A percentile compares a stretch with the other conserved stretches of the same genome.
These are phyloP conservation scores for Astragalus glycyphyllos DNA, from an alignment of 306 rosid species.

Conservation along the genomic window DNA sequence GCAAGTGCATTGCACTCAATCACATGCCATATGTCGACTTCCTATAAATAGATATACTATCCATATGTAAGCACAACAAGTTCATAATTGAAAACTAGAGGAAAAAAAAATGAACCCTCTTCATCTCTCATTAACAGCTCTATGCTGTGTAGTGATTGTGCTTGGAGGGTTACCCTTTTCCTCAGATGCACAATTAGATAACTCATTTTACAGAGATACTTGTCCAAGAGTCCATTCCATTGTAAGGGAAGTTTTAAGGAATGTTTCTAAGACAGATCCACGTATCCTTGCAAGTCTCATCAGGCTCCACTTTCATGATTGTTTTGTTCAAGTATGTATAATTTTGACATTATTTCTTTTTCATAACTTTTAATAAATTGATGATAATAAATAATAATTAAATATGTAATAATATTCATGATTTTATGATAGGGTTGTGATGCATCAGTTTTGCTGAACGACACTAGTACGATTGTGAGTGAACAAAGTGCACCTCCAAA, in stretches of 20 bases:
- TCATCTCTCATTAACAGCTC: neutral
- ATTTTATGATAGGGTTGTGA: conserved; percentile 61
- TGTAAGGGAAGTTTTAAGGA: conserved; percentile 38
- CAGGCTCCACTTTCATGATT: conserved; percentile 69
- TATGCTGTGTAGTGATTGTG: conserved; percentile 20
- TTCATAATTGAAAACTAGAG: neutral
- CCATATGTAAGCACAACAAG: neutral
- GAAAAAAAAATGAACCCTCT: conserved; percentile 21
- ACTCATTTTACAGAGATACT: conserved; percentile 44
- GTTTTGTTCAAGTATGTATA: conserved; percentile 59
- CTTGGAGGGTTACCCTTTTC: conserved; percentile 41
- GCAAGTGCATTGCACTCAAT: neutral
- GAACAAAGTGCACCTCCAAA: conserved; percentile 48
- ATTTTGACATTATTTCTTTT: neutral
- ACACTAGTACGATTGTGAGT: conserved; percentile 44
- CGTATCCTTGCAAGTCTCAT: conserved; percentile 58
- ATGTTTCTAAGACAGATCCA: conserved; percentile 46
- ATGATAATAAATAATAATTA: too few species aligned
- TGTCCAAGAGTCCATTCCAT: conserved; percentile 45
- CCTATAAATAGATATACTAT: neutral
- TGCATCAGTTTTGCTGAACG: conserved; percentile 60
- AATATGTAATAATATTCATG: neutral
- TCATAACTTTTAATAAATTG: neutral
- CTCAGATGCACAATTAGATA: conserved; percentile 47
- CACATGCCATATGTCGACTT: neutral